phyloP scores from a whole-genome alignment of 192 early-diverging fungal genomes.

The Coemansia sp. region DNA sequence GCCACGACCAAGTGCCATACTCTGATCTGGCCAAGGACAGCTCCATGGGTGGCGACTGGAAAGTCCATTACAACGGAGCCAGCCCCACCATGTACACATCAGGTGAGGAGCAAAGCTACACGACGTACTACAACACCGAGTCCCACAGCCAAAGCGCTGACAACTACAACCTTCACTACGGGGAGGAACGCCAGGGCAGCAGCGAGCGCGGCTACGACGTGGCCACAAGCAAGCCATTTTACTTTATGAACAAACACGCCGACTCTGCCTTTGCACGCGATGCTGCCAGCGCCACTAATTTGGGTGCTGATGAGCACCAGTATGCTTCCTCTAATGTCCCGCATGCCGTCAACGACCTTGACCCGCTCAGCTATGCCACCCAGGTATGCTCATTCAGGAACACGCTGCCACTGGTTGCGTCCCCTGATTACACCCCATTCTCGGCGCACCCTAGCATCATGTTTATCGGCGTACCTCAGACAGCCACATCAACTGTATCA shows the following conservation, averaged over 20 bases:
- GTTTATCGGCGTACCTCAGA: slow-evolving; percentile 36
- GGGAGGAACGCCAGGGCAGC: slow-evolving; percentile 5
- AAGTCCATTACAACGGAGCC: slow-evolving; percentile 23
- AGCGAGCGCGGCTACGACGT: slow-evolving; percentile 6
- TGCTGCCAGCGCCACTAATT: slow-evolving; percentile 15
- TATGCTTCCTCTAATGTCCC: slow-evolving; percentile 1
- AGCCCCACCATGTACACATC: slow-evolving; percentile 28
- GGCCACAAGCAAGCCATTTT: slow-evolving; percentile 25
- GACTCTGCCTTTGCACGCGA: slow-evolving; percentile 38
- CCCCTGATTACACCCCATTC: not conserved
- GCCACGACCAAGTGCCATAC: slow-evolving; percentile 1
- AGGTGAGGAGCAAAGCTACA: slow-evolving; percentile 12
- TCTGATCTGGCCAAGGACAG: slow-evolving; percentile 9
- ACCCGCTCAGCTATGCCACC: slow-evolving; percentile 49
- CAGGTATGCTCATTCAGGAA: slow-evolving; percentile 32
- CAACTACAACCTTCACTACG: slow-evolving; percentile 4
- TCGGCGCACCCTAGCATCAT: slow-evolving; percentile 36
- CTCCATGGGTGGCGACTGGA: slow-evolving; percentile 16
- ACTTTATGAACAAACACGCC: slow-evolving; percentile 42
- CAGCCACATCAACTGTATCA: slow-evolving; percentile 4
- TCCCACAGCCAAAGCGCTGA: slow-evolving; percentile 4
- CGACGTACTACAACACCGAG: slow-evolving; percentile 10
- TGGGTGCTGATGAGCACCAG: not conserved
- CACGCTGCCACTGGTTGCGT: slow-evolving; percentile 17
- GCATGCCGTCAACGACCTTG: slow-evolving; percentile 45